A percentile compares a stretch with the other conserved stretches of the same genome.
phyloP scores from a whole-genome alignment of 352 stramenopile species.

The Phytophthora lateralis region DNA sequence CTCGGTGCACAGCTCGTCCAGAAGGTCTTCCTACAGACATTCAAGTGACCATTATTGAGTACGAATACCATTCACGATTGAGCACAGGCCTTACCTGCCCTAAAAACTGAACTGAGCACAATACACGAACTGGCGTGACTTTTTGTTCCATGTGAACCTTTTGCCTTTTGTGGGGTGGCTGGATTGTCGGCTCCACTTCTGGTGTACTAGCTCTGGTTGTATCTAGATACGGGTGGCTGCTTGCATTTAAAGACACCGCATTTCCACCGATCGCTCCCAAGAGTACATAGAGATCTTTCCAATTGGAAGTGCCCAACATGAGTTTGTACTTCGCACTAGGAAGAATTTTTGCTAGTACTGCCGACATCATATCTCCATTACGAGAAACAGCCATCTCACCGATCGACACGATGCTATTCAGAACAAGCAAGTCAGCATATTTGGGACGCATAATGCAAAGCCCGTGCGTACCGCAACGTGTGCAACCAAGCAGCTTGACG shows the following conservation, averaged over 20 bases:
- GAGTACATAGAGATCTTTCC: conserved; percentile 43
- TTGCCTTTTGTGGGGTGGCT: conserved; percentile 31
- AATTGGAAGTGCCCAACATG: conserved; percentile 42
- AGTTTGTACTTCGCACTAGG: conserved; percentile 46
- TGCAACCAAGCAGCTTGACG: conserved; percentile 70
- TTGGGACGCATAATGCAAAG: not conserved
- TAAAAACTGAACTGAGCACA: conserved; percentile 52
- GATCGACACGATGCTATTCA: conserved; percentile 33
- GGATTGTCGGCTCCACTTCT: conserved; percentile 12
- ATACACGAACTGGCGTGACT: conserved; percentile 37
- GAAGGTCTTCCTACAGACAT: conserved; percentile 53
- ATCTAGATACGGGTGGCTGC: not conserved
- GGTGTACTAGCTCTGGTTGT: not conserved
- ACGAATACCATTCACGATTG: not conserved
- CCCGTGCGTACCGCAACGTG: conserved; percentile 48
- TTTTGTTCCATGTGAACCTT: conserved; percentile 20
- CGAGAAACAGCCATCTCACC: conserved; percentile 14
- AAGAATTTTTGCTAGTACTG: conserved; percentile 33
- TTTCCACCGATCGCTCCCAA: conserved; percentile 9
- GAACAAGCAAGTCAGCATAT: conserved; percentile 7
- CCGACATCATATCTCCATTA: conserved; percentile 13
- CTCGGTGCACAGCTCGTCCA: conserved; percentile 69
- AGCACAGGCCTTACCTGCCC: conserved; percentile 30
- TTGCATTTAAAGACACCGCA: not conserved
- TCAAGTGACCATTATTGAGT: not conserved